Conservation (phyloP, 2,329 filamentous ascomycete species). For the Nothophoma quercina region DNA sequence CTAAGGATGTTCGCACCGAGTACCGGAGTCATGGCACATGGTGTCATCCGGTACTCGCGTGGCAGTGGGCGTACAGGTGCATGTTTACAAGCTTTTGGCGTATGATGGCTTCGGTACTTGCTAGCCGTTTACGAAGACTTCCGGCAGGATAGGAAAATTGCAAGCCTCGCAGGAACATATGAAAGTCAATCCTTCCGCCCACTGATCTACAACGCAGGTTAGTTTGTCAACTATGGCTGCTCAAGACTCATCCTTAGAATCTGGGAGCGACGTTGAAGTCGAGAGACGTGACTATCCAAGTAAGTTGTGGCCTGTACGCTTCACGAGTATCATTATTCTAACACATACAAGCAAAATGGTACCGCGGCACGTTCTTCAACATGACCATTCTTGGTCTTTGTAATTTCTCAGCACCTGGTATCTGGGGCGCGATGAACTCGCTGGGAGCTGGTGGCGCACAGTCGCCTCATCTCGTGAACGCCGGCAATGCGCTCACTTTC, state of each 20-base stretch:
- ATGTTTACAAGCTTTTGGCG: not conserved
- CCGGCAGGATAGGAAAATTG: not conserved
- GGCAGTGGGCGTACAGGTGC: not conserved
- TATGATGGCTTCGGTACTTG: slow-evolving; percentile 7
- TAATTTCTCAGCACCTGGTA: slow-evolving; percentile 74
- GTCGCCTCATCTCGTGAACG: slow-evolving; percentile 71
- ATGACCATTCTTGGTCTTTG: slow-evolving; percentile 74
- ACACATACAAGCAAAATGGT: slow-evolving; percentile 65
- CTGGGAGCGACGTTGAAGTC: slow-evolving; percentile 22
- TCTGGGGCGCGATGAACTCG: slow-evolving; percentile 76
- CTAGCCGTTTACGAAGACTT: slow-evolving; percentile 1
- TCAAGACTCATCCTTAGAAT: slow-evolving; percentile 25
- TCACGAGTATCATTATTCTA: not conserved
- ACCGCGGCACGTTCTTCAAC: slow-evolving; percentile 76
- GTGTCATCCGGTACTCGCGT: not conserved
- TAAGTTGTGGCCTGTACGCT: slow-evolving; percentile 7
- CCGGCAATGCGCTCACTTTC: slow-evolving; percentile 75
- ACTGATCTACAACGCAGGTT: not conserved
- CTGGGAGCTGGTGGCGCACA: slow-evolving; percentile 73
- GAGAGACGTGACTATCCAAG: slow-evolving; percentile 38
- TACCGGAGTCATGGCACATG: slow-evolving; percentile 1
- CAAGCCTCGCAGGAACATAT: slow-evolving; percentile 3
- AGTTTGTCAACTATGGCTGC: slow-evolving; percentile 21
- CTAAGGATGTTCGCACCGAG: not conserved
- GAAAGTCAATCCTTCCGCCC: not conserved